Evolutionary conservation across 192 early-diverging fungal genomes (phyloP).

Genomic region (Entomortierella beljakovae): DNA sequence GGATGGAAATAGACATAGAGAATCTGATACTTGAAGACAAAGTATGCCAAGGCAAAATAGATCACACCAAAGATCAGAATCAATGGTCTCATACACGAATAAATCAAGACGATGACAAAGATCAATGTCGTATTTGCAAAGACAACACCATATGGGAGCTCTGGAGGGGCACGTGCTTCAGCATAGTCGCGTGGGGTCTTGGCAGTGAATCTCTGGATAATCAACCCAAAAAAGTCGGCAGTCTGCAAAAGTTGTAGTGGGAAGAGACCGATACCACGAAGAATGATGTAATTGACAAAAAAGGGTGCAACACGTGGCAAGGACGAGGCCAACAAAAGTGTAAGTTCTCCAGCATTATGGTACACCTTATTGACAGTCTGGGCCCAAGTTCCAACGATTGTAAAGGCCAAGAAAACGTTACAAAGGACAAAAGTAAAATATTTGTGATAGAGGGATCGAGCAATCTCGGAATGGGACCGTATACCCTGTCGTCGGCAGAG

Average conservation of each 20-base stretch:
- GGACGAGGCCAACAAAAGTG: conserved; percentile 71
- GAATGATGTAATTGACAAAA: conserved; percentile 82
- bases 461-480: conserved; percentile 47
- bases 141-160: conserved; percentile 76
- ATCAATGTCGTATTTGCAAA: conserved; percentile 78
- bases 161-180: conserved; percentile 74
- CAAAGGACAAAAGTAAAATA: conserved; percentile 81
- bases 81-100: conserved; percentile 78
- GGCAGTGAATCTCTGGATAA: conserved; percentile 68
- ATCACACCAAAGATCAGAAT: conserved; percentile 78
- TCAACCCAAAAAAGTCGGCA: conserved; percentile 68
- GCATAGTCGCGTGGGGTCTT: conserved; percentile 86
- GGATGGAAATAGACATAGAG: conserved; percentile 85
- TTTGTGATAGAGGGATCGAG: conserved; percentile 56
- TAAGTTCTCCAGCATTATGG: conserved; percentile 69
- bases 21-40: conserved; percentile 83
- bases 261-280: conserved; percentile 77
- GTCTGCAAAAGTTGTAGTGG: conserved; percentile 79
- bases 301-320: conserved; percentile 80
- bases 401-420: conserved; percentile 82
- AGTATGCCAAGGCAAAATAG: conserved; percentile 73
- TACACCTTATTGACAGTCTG: conserved; percentile 74
- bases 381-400: conserved; percentile 75
- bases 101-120: conserved; percentile 78
- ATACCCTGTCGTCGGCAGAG: conserved; percentile 43